Base-by-base conservation (phyloP, 73 alveolate species). In the Diophrys appendiculata region DNA sequence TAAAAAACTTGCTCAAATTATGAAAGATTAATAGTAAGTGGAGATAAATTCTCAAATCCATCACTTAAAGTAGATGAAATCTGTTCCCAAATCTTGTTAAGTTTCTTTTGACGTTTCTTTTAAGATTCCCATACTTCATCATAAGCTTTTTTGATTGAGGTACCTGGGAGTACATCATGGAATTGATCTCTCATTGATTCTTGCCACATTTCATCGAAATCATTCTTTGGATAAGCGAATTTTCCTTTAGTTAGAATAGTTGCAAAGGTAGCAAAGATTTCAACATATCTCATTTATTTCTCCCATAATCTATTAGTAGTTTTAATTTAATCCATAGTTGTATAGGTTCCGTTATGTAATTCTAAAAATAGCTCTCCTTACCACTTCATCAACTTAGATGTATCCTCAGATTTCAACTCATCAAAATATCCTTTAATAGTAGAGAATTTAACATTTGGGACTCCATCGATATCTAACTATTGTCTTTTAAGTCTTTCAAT, bases 91-190 rank as follows among this genome's bases (percentile, higher is more conserved):
- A 77, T 25, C 27, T 68, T 72, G 28, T 3, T 23, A 13, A 80
- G 34, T 76, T 54, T 18, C 24, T 35, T 76, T 30, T 76, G 30
- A 25, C 73, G 25, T 2, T 54, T 35, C 14, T 34, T 26, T 25
- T 28, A 52, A 33, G 54, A 55, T n/a, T 52, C 82, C 34, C 77
- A 65, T 1, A 75, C 56, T 24, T 84, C 91, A 22, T 83, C 91
- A 35, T 76, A 75, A 0, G 65, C 86, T 83, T 71, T 75, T 14
- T 83, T 83, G 52, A 76, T 83, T 34, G 85, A 65, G 14, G 91
- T 83, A 5, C 91, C 91, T 23, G 91, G 91, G 1, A 83, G 75
- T 8, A 76, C 86, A 76, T 83, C 91, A 76, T 83, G 91, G 69
- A 83, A 83, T 35, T 83, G 69, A 64, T 83, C 91, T 29, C 73